Percentiles rank a stretch among this genome's conserved stretches.
phyloP scores from a whole-genome alignment of 2,329 filamentous ascomycete species.

The Talaromyces piceae region DNA sequence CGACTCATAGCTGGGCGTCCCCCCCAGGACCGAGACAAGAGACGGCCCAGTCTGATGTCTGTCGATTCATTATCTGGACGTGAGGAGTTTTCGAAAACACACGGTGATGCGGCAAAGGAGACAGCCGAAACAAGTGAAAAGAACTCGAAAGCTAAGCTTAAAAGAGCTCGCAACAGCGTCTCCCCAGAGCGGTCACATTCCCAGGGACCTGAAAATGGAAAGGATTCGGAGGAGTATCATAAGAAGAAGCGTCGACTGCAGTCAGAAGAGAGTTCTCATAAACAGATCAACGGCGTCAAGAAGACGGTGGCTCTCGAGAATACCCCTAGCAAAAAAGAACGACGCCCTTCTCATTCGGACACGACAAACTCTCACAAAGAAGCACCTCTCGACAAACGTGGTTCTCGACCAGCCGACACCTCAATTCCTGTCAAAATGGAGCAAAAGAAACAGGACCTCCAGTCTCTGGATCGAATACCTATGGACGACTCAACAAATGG shows the following conservation, averaged over 20 bases:
- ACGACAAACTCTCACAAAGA: slow-evolving; percentile 13
- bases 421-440: slow-evolving; percentile 24
- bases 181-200: slow-evolving; percentile 35
- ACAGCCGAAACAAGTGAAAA: slow-evolving; percentile 1
- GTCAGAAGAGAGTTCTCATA: slow-evolving; percentile 30
- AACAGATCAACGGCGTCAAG: slow-evolving; percentile 22
- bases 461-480: slow-evolving; percentile 23
- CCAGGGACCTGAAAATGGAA: slow-evolving; percentile 25
- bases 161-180: slow-evolving; percentile 35
- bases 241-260: slow-evolving; percentile 39
- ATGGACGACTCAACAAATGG: slow-evolving; percentile 20
- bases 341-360: slow-evolving; percentile 15
- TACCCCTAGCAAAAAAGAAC: slow-evolving; percentile 8
- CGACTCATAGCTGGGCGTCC: slow-evolving; percentile 36
- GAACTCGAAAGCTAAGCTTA: slow-evolving; percentile 20
- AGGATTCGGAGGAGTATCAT: slow-evolving; percentile 24
- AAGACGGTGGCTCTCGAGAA: slow-evolving; percentile 21
- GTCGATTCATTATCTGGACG: slow-evolving; percentile 35
- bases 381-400: slow-evolving; percentile 8
- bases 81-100: slow-evolving; percentile 28
- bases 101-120: slow-evolving; percentile 8
- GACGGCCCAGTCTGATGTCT: slow-evolving; percentile 30
- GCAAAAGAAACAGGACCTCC: slow-evolving; percentile 20
- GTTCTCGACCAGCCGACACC: slow-evolving; percentile 15
- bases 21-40: slow-evolving; percentile 29